Conservation (phyloP, 1,139 yeast genomes). For the Hyphopichia fennica region DNA sequence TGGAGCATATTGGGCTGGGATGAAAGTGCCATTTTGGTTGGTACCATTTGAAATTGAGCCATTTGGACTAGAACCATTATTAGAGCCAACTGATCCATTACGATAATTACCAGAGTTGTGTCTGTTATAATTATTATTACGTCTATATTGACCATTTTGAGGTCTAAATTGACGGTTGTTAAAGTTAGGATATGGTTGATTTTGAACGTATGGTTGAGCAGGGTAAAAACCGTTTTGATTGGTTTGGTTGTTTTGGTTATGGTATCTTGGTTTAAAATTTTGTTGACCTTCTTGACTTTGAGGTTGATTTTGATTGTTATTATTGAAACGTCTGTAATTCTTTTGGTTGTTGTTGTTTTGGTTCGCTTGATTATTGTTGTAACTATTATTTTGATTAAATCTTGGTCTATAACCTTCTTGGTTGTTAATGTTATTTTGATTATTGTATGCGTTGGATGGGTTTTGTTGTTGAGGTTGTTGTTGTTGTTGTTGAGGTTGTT, state of each 20-base stretch:
- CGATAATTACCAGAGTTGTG: constrained; percentile 13
- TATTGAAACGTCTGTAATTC: constrained; percentile 11
- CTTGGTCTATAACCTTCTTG: constrained; percentile 11
- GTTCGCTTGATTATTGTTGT: neutral
- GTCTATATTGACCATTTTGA: constrained; percentile 15
- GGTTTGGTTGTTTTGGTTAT: constrained; percentile 17
- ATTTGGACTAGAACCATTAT: constrained; percentile 2
- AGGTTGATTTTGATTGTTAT: constrained; percentile 19
- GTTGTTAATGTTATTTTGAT: constrained; percentile 1
- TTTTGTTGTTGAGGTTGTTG: constrained; percentile 2
- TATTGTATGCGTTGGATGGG: neutral
- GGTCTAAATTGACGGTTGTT: constrained; percentile 27
- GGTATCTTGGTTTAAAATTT: constrained; percentile 18
- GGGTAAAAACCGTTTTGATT: constrained; percentile 23
- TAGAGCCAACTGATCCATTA: constrained; percentile 14
- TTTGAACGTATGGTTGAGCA: constrained; percentile 26
- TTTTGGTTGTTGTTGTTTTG: constrained; percentile 6
- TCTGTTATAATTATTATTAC: constrained; percentile 10
- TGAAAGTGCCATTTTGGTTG: constrained; percentile 1
- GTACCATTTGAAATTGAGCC: neutral
- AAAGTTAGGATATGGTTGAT: constrained; percentile 21
- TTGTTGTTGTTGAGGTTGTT: constrained; percentile 3
- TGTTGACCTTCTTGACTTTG: constrained; percentile 17
- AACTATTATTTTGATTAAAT: constrained; percentile 4
- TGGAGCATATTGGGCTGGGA: constrained; percentile 3